Conservation (phyloP, 768 basidiomycete species). For the Lactarius psammicola region DNA sequence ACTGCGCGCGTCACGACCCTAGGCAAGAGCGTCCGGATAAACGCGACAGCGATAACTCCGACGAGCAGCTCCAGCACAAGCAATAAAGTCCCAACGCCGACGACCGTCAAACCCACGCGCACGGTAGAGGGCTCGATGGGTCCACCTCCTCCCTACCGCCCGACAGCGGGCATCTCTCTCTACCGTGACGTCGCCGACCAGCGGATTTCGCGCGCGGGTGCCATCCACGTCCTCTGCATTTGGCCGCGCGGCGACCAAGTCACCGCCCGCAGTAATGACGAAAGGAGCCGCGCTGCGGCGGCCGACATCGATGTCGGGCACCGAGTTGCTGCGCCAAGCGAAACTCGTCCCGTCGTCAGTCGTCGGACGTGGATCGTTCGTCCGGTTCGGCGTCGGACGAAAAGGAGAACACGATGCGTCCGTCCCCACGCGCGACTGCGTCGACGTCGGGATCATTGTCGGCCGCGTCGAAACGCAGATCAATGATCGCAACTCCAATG, state of each 20-base stretch:
- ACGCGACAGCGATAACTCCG: conserved; percentile 16
- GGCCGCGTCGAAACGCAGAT: conserved; percentile 22
- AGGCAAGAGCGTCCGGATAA: conserved; percentile 29
- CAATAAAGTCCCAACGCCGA: conserved; percentile 19
- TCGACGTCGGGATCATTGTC: conserved; percentile 10
- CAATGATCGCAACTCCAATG: conserved; percentile 17
- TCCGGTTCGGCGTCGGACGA: conserved; percentile 17
- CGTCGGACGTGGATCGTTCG: conserved; percentile 19
- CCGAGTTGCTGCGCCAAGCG: conserved; percentile 22
- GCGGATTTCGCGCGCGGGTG: conserved; percentile 7
- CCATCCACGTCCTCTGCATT: conserved; percentile 17
- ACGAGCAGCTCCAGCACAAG: conserved; percentile 1
- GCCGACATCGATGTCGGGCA: conserved; percentile 24
- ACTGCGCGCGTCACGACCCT: conserved; percentile 20
- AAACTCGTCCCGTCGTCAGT: conserved; percentile 11
- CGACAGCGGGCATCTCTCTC: conserved; percentile 23
- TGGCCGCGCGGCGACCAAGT: conserved; percentile 23
- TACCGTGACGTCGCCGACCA: conserved; percentile 17
- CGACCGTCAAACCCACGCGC: conserved; percentile 20
- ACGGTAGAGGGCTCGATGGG: conserved; percentile 23
- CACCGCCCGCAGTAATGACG: conserved; percentile 5
- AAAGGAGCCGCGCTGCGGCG: conserved; percentile 4
- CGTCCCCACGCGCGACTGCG: background rate
- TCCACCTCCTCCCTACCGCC: conserved; percentile 7
- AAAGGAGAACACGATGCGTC: conserved; percentile 24